Evolutionary conservation across 2,329 filamentous ascomycete genomes (phyloP).

Genomic region (Colletotrichum nymphaeae): DNA sequence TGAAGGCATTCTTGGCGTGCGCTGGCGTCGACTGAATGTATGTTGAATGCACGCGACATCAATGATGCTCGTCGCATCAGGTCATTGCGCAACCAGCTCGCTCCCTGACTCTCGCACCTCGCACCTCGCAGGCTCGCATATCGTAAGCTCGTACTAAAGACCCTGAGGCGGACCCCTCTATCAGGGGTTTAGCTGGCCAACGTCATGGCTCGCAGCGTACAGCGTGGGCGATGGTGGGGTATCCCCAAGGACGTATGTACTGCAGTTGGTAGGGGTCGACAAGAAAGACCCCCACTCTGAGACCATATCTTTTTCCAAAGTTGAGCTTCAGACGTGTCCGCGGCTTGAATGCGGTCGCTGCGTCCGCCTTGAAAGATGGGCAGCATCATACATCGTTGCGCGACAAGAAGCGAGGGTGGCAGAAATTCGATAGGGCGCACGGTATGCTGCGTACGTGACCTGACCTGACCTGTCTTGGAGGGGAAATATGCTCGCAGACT

Average conservation of each 20-base stretch:
- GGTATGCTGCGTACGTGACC: neutral
- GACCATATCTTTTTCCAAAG: neutral
- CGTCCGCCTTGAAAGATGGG: neutral
- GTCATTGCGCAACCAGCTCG: neutral
- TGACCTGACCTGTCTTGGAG: slow-evolving; percentile 18
- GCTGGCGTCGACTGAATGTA: slow-evolving; percentile 2
- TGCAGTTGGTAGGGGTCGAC: slow-evolving; percentile 6
- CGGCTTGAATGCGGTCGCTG: neutral
- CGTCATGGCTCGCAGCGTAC: slow-evolving; percentile 23
- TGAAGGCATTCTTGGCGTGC: slow-evolving; percentile 11
- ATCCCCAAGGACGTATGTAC: slow-evolving; percentile 10
- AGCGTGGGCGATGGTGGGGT: slow-evolving; percentile 29
- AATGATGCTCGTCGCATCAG: neutral
- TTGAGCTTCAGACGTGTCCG: neutral
- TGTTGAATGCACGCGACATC: slow-evolving; percentile 32
- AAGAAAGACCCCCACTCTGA: neutral
- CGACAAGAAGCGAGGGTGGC: neutral
- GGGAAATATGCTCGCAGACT: slow-evolving; percentile 22
- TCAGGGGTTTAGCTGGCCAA: slow-evolving; percentile 11
- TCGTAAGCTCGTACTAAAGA: neutral
- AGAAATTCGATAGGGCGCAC: neutral
- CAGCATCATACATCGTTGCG: neutral
- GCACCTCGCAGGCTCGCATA: neutral
- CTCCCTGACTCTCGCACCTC: neutral
- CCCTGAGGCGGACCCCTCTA: slow-evolving; percentile 15